These are phyloP conservation scores for Salix dunnii DNA, from an alignment of 345 rosid species.

Conservation along the genomic window DNA sequence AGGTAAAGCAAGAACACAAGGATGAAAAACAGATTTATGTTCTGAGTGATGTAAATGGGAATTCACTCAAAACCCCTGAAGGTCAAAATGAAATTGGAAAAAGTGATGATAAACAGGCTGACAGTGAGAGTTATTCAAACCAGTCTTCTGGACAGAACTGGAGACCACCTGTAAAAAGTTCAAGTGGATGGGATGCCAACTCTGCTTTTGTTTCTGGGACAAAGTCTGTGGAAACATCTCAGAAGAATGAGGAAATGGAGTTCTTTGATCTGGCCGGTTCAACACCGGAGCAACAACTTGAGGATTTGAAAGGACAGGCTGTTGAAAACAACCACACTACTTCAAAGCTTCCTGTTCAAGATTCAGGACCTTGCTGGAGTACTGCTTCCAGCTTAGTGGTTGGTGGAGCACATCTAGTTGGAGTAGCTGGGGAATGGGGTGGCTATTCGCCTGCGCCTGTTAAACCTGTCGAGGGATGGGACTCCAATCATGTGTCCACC, in stretches of 20 bases:
- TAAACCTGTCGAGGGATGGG: constrained; percentile 49
- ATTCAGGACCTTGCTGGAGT: constrained; percentile 73
- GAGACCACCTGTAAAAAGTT: constrained; percentile 26
- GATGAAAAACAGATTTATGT: constrained; percentile 33
- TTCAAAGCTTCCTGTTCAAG: constrained; percentile 45
- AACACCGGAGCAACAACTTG: constrained; percentile 41
- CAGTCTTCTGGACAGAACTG: constrained; percentile 45
- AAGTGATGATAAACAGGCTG: constrained; percentile 30
- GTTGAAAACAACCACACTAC: constrained; percentile 48
- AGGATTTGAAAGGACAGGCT: constrained; percentile 43
- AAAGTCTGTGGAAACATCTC: constrained; percentile 40
- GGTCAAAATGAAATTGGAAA: constrained; percentile 17
- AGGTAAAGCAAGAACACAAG: constrained; percentile 25
- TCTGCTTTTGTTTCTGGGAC: constrained; percentile 34
- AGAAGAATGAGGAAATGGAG: constrained; percentile 41
- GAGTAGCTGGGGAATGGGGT: constrained; percentile 54
- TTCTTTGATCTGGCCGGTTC: constrained; percentile 49
- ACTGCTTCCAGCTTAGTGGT: constrained; percentile 60
- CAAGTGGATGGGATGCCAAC: constrained; percentile 36
- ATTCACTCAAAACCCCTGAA: constrained; percentile 19
- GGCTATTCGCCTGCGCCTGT: constrained; percentile 37
- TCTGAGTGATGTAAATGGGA: constrained; percentile 19
- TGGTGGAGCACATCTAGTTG: constrained; percentile 53
- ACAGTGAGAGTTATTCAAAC: constrained; percentile 37
- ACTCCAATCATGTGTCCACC: constrained; percentile 39